phyloP scores from a whole-genome alignment of 257 asterid species.

The Solanum sitiens region DNA sequence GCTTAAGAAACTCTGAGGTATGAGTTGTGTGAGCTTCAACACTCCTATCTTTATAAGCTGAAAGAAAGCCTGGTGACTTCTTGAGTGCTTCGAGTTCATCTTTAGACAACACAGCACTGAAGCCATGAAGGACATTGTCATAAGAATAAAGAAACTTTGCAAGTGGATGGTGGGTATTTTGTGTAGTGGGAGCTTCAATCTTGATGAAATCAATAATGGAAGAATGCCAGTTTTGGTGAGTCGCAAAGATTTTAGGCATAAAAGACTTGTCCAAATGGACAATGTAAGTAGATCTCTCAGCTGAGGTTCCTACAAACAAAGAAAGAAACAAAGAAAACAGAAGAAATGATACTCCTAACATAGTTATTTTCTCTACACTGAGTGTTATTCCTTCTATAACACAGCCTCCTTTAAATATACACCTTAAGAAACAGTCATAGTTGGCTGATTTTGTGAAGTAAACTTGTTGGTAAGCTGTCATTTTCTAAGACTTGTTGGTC shows the following conservation, averaged over 20 bases:
- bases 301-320: not conserved
- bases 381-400: not conserved
- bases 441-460: not conserved
- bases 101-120: constrained; percentile 5
- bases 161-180: not conserved
- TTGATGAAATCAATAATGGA: not conserved
- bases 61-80: constrained; percentile 1
- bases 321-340: not conserved
- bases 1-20: constrained; percentile 8
- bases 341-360: not conserved
- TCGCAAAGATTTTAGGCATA: constrained; percentile 12
- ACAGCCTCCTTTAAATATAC: not conserved
- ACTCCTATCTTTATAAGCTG: constrained; percentile 4
- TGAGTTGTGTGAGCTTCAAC: constrained; percentile 8
- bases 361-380: not conserved
- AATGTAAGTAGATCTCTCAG: constrained; percentile 8
- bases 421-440: not conserved
- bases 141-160: constrained; percentile 6
- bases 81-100: not conserved
- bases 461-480: not conserved
- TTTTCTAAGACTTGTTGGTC: not conserved
- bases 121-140: constrained; percentile 11
- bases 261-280: constrained; percentile 11
- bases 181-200: not conserved
- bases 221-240: constrained; percentile 7